These are phyloP conservation scores for Cladobotryum mycophilum DNA, from an alignment of 2,329 filamentous ascomycete species.

Conservation along the genomic window DNA sequence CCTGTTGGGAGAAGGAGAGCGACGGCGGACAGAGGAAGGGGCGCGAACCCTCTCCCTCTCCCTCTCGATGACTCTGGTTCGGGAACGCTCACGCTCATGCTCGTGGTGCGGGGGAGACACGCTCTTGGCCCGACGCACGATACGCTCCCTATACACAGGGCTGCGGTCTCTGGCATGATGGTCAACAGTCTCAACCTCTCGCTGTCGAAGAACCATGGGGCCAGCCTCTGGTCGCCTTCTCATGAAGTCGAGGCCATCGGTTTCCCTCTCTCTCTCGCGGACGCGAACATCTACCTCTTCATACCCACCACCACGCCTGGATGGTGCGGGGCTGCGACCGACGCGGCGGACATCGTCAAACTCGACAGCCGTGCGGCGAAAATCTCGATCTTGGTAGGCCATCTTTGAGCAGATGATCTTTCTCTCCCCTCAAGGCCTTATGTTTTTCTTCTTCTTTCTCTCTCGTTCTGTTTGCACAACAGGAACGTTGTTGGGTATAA, in stretches of 20 bases:
- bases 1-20: constrained; percentile 30
- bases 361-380: constrained; percentile 25
- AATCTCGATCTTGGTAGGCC: constrained; percentile 38
- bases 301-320: constrained; percentile 19
- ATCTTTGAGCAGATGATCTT: constrained; percentile 15
- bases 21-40: constrained; percentile 29
- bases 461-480: neutral
- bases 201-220: constrained; percentile 47
- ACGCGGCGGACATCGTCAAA: constrained; percentile 15
- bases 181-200: constrained; percentile 51
- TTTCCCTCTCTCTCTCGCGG: constrained; percentile 38
- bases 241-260: constrained; percentile 42
- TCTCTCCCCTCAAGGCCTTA: neutral
- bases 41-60: constrained; percentile 34
- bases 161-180: constrained; percentile 40
- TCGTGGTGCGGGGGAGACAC: constrained; percentile 32
- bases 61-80: constrained; percentile 33
- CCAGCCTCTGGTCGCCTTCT: constrained; percentile 45
- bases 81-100: constrained; percentile 31
- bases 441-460: neutral
- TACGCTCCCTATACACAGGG: constrained; percentile 35
- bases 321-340: constrained; percentile 24
- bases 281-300: constrained; percentile 37
- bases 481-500: neutral
- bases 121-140: constrained; percentile 38